phyloP scores from a whole-genome alignment of 2,329 filamentous ascomycete species.

The Xylaria sp. region DNA sequence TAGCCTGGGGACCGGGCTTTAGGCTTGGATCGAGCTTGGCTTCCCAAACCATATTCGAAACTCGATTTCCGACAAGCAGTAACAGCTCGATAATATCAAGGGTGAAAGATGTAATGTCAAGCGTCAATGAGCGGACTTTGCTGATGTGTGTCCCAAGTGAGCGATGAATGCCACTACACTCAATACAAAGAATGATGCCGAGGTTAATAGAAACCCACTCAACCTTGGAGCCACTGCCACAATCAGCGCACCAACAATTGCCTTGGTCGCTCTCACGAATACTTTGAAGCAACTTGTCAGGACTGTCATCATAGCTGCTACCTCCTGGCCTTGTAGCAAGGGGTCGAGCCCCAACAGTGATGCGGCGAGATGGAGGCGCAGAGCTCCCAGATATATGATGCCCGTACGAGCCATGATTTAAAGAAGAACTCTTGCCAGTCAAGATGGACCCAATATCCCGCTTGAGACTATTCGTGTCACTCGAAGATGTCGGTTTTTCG shows the following conservation, averaged over 20 bases:
- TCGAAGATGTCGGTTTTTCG: constrained; percentile 59
- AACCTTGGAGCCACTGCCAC: constrained; percentile 88
- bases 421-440: constrained; percentile 87
- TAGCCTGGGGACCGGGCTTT: constrained; percentile 82
- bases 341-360: constrained; percentile 90
- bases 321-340: constrained; percentile 74
- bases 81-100: constrained; percentile 96
- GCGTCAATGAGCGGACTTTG: constrained; percentile 92
- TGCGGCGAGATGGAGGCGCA: constrained; percentile 78
- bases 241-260: constrained; percentile 94
- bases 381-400: constrained; percentile 59
- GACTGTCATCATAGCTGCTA: constrained; percentile 81
- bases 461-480: constrained; percentile 68
- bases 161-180: constrained; percentile 96
- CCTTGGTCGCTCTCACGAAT: constrained; percentile 91
- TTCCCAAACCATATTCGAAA: constrained; percentile 98
- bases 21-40: constrained; percentile 76
- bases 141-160: constrained; percentile 97
- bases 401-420: constrained; percentile 63
- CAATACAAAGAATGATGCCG: constrained; percentile 94
- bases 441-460: constrained; percentile 93
- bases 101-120: constrained; percentile 96
- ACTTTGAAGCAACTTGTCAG: constrained; percentile 85
- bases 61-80: constrained; percentile 88
- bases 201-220: constrained; percentile 99